These are phyloP conservation scores for Articulospora tetracladia DNA, from an alignment of 495 filamentous ascomycete genomes.

Conservation along the genomic window DNA sequence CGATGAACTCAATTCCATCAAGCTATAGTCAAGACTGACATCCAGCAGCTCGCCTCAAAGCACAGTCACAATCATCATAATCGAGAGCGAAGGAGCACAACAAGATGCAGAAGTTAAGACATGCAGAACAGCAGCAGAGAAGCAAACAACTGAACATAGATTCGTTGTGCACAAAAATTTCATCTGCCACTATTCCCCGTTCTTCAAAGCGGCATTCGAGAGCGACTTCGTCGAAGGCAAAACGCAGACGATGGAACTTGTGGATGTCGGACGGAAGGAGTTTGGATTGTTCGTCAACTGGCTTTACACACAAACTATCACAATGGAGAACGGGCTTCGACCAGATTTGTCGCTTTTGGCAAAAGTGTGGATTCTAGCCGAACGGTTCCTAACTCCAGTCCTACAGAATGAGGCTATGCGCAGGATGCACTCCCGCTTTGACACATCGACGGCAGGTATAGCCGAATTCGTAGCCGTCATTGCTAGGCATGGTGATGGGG, in stretches of 20 bases:
- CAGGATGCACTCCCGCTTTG: neutral
- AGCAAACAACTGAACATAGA: neutral
- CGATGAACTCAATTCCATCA: neutral
- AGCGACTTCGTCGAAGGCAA: neutral
- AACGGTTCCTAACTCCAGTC: neutral
- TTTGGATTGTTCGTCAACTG: conserved; percentile 2
- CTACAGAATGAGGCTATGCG: conserved; percentile 4
- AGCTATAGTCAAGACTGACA: neutral
- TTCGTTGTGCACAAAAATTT: conserved; percentile 5
- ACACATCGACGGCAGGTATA: neutral
- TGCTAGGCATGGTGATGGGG: neutral
- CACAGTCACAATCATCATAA: neutral
- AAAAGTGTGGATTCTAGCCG: conserved; percentile 1
- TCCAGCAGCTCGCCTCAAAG: neutral
- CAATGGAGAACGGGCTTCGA: no score
- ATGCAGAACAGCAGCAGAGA: no score
- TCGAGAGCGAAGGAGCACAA: no score
- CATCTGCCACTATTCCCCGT: neutral
- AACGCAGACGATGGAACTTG: neutral
- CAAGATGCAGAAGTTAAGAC: no score
- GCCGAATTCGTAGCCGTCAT: neutral
- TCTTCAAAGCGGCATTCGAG: conserved; percentile 2
- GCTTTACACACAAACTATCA: conserved; percentile 1
- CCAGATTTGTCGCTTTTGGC: neutral
- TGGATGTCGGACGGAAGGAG: neutral